These are phyloP conservation scores for Talaromyces sp. DNA, from an alignment of 2,329 filamentous ascomycete genomes.

Conservation along the genomic window DNA sequence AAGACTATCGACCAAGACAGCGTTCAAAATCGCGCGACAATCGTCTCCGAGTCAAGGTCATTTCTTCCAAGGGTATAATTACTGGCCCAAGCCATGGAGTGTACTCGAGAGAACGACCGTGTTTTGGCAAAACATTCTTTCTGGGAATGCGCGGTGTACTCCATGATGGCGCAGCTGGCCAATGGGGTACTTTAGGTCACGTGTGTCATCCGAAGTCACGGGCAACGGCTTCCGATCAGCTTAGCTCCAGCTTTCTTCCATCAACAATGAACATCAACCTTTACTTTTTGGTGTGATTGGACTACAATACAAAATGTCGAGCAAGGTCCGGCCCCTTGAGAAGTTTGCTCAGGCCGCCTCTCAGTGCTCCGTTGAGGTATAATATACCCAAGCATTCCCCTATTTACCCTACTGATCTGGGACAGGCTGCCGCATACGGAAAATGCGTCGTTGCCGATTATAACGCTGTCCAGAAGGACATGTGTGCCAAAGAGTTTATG, in stretches of 20 bases:
- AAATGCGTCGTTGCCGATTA: slow-evolving; percentile 91
- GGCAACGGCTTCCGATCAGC: background rate
- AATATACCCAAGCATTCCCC: background rate
- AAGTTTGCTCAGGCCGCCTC: slow-evolving; percentile 65
- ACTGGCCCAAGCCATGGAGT: background rate
- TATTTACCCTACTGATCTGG: background rate
- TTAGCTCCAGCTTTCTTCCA: background rate
- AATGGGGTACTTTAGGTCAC: background rate
- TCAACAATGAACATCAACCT: background rate
- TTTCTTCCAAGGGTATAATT: background rate
- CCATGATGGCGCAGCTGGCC: background rate
- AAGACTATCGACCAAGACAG: slow-evolving; percentile 17
- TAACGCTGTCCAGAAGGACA: slow-evolving; percentile 84
- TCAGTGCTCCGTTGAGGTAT: slow-evolving; percentile 66
- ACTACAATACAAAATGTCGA: slow-evolving; percentile 39
- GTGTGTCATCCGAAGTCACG: background rate
- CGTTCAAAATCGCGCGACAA: background rate
- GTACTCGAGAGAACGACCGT: slow-evolving; percentile 9
- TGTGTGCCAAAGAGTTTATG: slow-evolving; percentile 83
- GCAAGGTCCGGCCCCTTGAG: slow-evolving; percentile 62
- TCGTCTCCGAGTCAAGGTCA: background rate
- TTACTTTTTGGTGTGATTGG: background rate
- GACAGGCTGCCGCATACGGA: slow-evolving; percentile 78
- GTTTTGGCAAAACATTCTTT: slow-evolving; percentile 25
- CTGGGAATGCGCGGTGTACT: slow-evolving; percentile 1